Conservation (phyloP, 1,284 basidiomycete species). For the Cryptococcus sp. region DNA sequence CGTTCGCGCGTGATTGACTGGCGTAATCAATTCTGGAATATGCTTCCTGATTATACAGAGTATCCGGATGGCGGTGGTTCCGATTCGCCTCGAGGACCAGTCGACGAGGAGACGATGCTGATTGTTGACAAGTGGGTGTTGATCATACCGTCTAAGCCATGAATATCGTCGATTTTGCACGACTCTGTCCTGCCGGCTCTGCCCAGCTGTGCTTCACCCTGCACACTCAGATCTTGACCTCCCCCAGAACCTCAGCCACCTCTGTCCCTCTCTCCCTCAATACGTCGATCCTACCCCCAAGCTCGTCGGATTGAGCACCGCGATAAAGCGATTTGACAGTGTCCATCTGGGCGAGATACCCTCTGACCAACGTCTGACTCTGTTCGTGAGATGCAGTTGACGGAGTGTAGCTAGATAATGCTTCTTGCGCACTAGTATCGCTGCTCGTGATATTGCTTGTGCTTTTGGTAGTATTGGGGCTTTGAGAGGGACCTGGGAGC, state of each 20-base stretch:
- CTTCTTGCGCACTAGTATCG: conserved; percentile 9
- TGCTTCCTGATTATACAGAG: too few relatives aligned
- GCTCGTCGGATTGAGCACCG: conserved; percentile 12
- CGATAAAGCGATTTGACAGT: conserved; percentile 2
- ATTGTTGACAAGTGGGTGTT: too few relatives aligned
- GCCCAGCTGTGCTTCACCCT: too few relatives aligned
- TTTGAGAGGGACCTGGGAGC: neutral
- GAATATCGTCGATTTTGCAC: too few relatives aligned
- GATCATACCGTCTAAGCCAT: too few relatives aligned
- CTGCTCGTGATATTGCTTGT: neutral
- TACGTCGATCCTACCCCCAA: conserved; percentile 24
- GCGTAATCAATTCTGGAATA: too few relatives aligned
- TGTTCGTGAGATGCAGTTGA: conserved; percentile 5
- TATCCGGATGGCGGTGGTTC: too few relatives aligned
- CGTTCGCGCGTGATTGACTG: too few relatives aligned
- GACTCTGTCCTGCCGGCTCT: too few relatives aligned
- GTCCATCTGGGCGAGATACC: conserved; percentile 18
- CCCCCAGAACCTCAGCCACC: conserved; percentile 15
- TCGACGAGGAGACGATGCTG: too few relatives aligned
- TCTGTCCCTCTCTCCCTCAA: conserved; percentile 21
- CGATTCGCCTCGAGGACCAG: too few relatives aligned
- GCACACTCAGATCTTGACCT: conserved; percentile 15
- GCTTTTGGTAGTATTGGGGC: neutral
- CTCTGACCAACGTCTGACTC: conserved; percentile 12
- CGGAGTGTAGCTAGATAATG: neutral